Evolutionary conservation across 1,284 basidiomycete genomes (phyloP).

Genomic region (Tilletia horrida): DNA sequence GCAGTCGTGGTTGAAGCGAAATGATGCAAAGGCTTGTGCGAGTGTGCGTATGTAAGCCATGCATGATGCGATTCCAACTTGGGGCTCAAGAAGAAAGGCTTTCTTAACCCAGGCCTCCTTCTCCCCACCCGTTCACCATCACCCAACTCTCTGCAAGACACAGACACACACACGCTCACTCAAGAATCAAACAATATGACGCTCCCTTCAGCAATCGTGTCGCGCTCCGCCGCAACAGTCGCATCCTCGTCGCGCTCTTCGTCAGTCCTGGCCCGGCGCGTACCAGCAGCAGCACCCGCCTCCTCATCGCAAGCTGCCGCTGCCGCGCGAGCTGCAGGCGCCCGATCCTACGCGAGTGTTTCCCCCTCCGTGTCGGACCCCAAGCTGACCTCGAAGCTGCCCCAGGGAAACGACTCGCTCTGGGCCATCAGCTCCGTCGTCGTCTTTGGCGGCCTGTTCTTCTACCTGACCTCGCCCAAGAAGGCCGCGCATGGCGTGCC

Average conservation of each 20-base stretch:
- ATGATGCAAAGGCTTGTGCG: no score
- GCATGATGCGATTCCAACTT: no score
- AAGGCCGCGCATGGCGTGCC: background rate
- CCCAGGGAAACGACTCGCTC: constrained; percentile 27
- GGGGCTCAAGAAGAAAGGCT: no score
- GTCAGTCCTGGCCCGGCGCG: background rate
- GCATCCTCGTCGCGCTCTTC: background rate
- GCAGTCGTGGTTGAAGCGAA: no score
- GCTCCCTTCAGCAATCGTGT: background rate
- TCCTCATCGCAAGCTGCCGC: background rate
- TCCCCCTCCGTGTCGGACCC: constrained; percentile 6
- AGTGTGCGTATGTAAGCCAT: no score
- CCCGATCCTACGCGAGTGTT: background rate
- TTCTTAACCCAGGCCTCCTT: no score
- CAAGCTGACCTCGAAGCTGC: constrained; percentile 14
- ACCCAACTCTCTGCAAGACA: no score
- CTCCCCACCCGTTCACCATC: no score
- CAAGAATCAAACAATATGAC: background rate
- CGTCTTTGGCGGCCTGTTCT: constrained; percentile 36
- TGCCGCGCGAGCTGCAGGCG: background rate
- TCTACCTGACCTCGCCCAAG: constrained; percentile 28
- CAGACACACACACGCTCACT: background rate
- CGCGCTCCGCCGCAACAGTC: background rate
- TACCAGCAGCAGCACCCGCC: background rate
- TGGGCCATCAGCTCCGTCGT: constrained; percentile 39